Evolutionary conservation across 352 stramenopile genomes (phyloP), one percentile per base, ranked within the genome.

Genomic region (Globisporangium paddicum): DNA sequence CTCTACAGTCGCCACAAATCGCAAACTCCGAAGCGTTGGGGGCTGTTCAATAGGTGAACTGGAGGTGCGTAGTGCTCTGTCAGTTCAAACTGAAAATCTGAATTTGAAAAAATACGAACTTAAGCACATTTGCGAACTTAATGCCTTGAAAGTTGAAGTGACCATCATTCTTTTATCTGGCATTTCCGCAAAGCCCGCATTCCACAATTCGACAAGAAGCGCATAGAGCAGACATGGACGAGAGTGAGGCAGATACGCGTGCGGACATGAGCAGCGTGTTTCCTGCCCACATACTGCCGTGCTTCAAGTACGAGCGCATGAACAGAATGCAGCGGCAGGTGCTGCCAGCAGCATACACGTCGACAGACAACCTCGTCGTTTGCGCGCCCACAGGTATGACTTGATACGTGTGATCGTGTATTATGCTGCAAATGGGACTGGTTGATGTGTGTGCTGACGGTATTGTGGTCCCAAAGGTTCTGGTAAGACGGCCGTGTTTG

Each of bases 1-100:
- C 64, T 84, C 7, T 85, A 86, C 63, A 90, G 79, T 45, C 76
- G 78, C 25, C 69, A 75, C 70, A 89, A 89, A 64, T 82, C 76
- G 13, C 73, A 85, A 41, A 61, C 66, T 21, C 74, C 73, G 26
- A 82, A 79, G 48, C 63, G 68, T 28, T 89, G 79, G 78, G 21
- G 44, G 7, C n/a, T 85, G 67, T 54, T 52, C 28, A 28, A 48
- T 28, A 65, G 51, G 40, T 40, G 37, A 59, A 6, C 28, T 6
- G 6, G 28, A 32, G 28, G 6, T 6, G 28, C 28, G 3, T 32
- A 6, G 6, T 32, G 28, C 28, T 32, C 28, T n/a, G 28, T 32
- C 28, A 32, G 28, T 32, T 32, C 16, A 2, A 38, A 34, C 18
- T 30, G 23, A 50, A 18, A 53, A 37, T 18, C 38, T 53, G 14